phyloP scores from a whole-genome alignment of 495 filamentous ascomycete genomes.

The Parachaetomium inaequale region DNA sequence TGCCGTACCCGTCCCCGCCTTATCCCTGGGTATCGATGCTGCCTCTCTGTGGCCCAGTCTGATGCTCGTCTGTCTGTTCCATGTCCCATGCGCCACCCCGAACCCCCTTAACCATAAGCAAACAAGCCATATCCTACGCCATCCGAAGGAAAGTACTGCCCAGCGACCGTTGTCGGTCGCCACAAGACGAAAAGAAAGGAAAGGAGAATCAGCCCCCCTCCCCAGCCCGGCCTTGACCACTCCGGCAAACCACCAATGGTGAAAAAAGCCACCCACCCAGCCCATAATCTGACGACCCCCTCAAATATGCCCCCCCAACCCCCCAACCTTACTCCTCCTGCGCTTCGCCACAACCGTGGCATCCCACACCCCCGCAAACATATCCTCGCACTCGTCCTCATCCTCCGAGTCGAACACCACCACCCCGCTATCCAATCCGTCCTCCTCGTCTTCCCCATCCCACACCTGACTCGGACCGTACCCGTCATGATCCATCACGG shows the following conservation, averaged over 20 bases:
- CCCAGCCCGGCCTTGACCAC: too few relatives aligned
- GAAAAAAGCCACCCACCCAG: not conserved
- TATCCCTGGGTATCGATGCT: slow-evolving; percentile 9
- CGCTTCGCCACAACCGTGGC: slow-evolving; percentile 61
- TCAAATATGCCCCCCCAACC: too few relatives aligned
- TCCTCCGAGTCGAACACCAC: slow-evolving; percentile 86
- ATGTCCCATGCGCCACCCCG: not conserved
- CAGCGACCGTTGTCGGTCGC: too few relatives aligned
- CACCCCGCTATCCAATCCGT: slow-evolving; percentile 26
- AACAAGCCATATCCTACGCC: too few relatives aligned
- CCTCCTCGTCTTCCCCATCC: slow-evolving; percentile 8
- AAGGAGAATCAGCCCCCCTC: too few relatives aligned
- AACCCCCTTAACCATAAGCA: too few relatives aligned
- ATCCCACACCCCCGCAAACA: slow-evolving; percentile 87
- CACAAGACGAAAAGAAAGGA: not conserved
- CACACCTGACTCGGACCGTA: not conserved
- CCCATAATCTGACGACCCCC: too few relatives aligned
- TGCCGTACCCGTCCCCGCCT: not conserved
- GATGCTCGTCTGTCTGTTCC: not conserved
- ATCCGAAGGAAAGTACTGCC: too few relatives aligned
- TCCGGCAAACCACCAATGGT: too few relatives aligned
- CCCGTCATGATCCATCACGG: not conserved
- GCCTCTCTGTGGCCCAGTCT: not conserved
- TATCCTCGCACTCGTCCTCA: slow-evolving; percentile 91
- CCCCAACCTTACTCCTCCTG: slow-evolving; percentile 49